phyloP scores from a whole-genome alignment of 1,284 basidiomycete species.

The Vanrija sp. region DNA sequence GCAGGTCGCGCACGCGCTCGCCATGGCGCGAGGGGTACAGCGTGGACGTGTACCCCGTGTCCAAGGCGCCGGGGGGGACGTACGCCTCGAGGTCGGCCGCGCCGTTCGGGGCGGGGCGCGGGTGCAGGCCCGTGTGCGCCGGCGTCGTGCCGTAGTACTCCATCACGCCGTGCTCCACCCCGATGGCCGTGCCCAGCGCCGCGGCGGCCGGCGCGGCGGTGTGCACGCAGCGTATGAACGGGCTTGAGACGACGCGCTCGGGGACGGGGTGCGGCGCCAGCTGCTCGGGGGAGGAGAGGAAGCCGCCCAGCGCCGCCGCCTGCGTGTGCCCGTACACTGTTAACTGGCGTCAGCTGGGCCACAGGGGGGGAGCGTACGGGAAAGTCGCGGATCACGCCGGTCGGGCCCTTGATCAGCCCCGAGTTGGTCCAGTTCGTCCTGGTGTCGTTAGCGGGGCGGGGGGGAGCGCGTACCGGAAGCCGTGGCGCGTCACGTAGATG shows the following conservation, averaged over 20 bases:
- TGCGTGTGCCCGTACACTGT: slow-evolving; percentile 50
- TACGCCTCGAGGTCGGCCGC: slow-evolving; percentile 20
- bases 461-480: slow-evolving; percentile 40
- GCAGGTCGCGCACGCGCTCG: slow-evolving; percentile 49
- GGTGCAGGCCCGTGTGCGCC: slow-evolving; percentile 40
- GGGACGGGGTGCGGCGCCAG: slow-evolving; percentile 35
- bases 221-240: slow-evolving; percentile 55
- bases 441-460: neutral
- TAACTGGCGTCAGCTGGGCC: slow-evolving; percentile 27
- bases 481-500: slow-evolving; percentile 53
- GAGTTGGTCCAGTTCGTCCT: slow-evolving; percentile 29
- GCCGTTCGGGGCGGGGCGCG: slow-evolving; percentile 30
- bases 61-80: slow-evolving; percentile 35
- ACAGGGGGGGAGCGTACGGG: slow-evolving; percentile 29
- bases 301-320: slow-evolving; percentile 34
- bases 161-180: slow-evolving; percentile 15
- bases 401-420: slow-evolving; percentile 45
- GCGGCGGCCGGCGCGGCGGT: slow-evolving; percentile 48
- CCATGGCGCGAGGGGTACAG: slow-evolving; percentile 49
- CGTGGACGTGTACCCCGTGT: slow-evolving; percentile 44
- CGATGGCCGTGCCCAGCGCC: slow-evolving; percentile 10
- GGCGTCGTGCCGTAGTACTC: slow-evolving; percentile 10
- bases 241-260: slow-evolving; percentile 38
- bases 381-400: slow-evolving; percentile 52
- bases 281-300: slow-evolving; percentile 26